These are phyloP conservation scores for Trichosporon sp. DNA, from an alignment of 1,284 basidiomycete species.

Conservation along the genomic window DNA sequence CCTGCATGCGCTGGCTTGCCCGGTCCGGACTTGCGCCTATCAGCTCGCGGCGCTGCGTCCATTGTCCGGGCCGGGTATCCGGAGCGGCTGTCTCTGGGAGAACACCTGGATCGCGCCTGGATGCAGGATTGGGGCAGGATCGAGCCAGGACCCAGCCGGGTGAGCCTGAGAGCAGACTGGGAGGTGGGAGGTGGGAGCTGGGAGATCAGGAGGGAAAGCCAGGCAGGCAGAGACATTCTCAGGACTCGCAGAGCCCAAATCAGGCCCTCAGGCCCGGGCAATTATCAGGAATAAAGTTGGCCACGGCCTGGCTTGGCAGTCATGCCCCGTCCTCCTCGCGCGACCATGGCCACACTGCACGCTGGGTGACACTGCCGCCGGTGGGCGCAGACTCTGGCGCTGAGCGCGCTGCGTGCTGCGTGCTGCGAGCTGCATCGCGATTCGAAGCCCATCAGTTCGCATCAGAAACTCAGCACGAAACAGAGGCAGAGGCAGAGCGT, in stretches of 20 bases:
- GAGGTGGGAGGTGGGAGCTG: no score
- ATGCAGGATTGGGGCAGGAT: neutral
- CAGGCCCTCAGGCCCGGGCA: neutral
- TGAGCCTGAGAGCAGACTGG: no score
- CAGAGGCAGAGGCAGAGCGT: no score
- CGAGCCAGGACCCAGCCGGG: no score
- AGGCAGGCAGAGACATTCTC: neutral
- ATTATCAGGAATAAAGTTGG: neutral
- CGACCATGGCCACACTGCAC: neutral
- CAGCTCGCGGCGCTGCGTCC: neutral
- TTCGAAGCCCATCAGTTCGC: no score
- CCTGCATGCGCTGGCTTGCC: neutral
- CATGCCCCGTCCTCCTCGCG: neutral
- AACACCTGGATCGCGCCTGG: neutral
- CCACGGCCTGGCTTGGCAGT: neutral
- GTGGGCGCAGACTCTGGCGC: neutral
- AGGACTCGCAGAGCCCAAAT: neutral
- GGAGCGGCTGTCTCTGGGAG: neutral
- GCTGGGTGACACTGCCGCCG: neutral
- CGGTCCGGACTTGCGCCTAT: neutral
- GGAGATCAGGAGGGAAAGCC: no score
- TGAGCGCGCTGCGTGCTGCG: no score
- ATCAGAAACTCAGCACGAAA: no score
- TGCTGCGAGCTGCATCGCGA: no score
- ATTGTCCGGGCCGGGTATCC: neutral